These are phyloP conservation scores for Artemisia annua DNA, from an alignment of 129 eudicot genomes.

Conservation along the genomic window DNA sequence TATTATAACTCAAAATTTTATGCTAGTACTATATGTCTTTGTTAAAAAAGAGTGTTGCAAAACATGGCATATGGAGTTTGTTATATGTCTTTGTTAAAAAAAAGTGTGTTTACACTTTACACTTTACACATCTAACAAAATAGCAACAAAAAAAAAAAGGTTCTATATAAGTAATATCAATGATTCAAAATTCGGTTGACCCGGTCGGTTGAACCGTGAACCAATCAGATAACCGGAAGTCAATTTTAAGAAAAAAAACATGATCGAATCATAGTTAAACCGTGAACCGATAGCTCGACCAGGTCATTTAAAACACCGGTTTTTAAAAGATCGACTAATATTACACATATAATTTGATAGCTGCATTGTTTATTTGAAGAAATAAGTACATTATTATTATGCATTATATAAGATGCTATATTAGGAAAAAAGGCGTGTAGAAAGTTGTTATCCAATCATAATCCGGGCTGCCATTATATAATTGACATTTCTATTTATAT, in stretches of 20 bases:
- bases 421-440: not conserved
- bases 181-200: no score
- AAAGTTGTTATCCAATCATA: constrained; percentile 20
- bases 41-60: not conserved
- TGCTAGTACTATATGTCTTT: not conserved
- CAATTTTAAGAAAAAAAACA: no score
- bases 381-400: not conserved
- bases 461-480: constrained; percentile 5
- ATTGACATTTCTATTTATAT: not conserved
- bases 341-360: not conserved
- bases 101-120: not conserved
- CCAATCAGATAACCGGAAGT: no score
- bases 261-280: not conserved
- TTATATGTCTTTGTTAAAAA: not conserved
- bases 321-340: not conserved
- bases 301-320: not conserved
- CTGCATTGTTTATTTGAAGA: not conserved
- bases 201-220: no score
- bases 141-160: not conserved
- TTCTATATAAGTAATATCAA: not conserved
- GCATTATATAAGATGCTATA: not conserved
- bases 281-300: not conserved
- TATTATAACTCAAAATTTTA: no score
- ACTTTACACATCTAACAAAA: not conserved
- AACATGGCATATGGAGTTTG: not conserved